Evolutionary conservation across 805 yeast species (phyloP).

Genomic region (Candida saitoana): DNA sequence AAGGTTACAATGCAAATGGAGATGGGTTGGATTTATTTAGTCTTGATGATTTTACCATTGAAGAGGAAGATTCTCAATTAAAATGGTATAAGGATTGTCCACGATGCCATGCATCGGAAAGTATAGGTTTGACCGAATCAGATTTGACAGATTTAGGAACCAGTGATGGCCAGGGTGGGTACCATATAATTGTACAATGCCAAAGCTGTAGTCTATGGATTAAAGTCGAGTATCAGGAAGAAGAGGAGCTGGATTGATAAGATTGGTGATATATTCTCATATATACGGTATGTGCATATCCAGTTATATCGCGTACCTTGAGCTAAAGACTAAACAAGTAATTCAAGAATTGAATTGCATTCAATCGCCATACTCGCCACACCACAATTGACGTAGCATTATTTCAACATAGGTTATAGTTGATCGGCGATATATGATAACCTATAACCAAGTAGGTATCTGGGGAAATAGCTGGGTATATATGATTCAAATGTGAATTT

Average conservation of each 20-base stretch:
- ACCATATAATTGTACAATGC: constrained; percentile 75
- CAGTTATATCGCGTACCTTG: too few relatives aligned
- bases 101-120: constrained; percentile 49
- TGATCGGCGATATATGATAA: too few relatives aligned
- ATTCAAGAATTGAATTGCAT: too few relatives aligned
- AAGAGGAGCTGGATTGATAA: constrained; percentile 6
- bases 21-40: constrained; percentile 69
- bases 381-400: too few relatives aligned
- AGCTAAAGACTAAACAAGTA: too few relatives aligned
- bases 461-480: too few relatives aligned
- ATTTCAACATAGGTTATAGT: too few relatives aligned
- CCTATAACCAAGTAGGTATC: too few relatives aligned
- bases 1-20: constrained; percentile 45
- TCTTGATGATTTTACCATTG: constrained; percentile 56
- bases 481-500: too few relatives aligned
- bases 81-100: constrained; percentile 58
- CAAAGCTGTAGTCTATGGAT: constrained; percentile 83
- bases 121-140: constrained; percentile 58
- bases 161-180: constrained; percentile 48
- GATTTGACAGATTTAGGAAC: constrained; percentile 56
- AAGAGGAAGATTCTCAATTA: constrained; percentile 29
- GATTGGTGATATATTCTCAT: too few relatives aligned
- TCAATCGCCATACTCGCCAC: too few relatives aligned
- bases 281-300: too few relatives aligned
- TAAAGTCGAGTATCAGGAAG: constrained; percentile 63